Evolutionary conservation across 2,329 filamentous ascomycete genomes (phyloP).

Genomic region (Aureobasidium subglaciale): DNA sequence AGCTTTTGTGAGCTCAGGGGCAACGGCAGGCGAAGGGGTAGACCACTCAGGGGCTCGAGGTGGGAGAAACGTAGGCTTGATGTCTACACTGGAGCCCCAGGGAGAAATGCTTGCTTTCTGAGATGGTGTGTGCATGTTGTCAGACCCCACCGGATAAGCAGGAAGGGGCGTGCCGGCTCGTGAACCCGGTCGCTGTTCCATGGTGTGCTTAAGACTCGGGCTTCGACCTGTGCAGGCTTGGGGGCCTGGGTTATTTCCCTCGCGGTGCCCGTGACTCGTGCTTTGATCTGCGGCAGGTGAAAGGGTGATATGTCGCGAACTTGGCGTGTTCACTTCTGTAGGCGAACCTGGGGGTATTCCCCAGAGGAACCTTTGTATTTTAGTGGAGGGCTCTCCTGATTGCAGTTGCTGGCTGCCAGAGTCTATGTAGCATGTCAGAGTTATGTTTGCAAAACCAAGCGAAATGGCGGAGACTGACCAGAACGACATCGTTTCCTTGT

Average conservation of each 20-base stretch:
- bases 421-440: not conserved
- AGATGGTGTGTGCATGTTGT: not conserved
- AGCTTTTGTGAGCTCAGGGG: not conserved
- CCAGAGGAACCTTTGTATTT: not conserved
- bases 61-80: not conserved
- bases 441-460: not conserved
- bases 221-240: not conserved
- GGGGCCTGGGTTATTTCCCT: not conserved
- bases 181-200: not conserved
- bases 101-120: not conserved
- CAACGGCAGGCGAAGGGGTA: not conserved
- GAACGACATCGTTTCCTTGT: not conserved
- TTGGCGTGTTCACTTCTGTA: constrained; percentile 9
- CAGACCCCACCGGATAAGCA: not conserved
- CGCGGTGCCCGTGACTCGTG: not conserved
- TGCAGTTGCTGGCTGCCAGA: not conserved
- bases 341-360: not conserved
- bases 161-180: constrained; percentile 2
- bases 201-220: not conserved
- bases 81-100: not conserved
- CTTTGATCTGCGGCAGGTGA: not conserved
- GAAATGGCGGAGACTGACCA: not conserved
- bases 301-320: not conserved
- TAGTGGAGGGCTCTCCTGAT: constrained; percentile 1
- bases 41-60: not conserved